phyloP scores from a whole-genome alignment of 306 rosid genomes.

The Quillaja saponaria region DNA sequence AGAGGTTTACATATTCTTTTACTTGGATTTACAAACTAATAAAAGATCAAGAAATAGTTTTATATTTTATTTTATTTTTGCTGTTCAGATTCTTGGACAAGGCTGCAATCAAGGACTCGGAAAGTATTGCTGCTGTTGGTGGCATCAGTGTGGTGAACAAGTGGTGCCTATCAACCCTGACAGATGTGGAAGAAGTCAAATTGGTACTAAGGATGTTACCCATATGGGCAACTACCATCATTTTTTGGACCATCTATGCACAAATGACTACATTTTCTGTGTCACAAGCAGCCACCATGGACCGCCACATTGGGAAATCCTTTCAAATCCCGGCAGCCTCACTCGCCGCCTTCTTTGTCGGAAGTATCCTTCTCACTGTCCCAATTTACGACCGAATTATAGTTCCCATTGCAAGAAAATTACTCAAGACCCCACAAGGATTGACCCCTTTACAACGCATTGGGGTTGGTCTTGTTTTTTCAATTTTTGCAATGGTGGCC shows the following conservation, averaged over 20 bases:
- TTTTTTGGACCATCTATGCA: slow-evolving; percentile 80
- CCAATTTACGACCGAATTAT: slow-evolving; percentile 71
- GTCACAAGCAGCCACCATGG: slow-evolving; percentile 83
- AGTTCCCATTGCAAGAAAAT: slow-evolving; percentile 40
- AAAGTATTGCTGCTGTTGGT: neutral
- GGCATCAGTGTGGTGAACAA: slow-evolving; percentile 30
- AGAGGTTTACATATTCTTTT: too few relatives aligned
- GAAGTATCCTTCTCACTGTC: slow-evolving; percentile 66
- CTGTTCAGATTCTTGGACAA: slow-evolving; percentile 72
- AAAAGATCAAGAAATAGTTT: too few relatives aligned
- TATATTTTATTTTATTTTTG: neutral
- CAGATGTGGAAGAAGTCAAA: slow-evolving; percentile 87
- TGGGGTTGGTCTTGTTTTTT: slow-evolving; percentile 62
- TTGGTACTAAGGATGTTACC: slow-evolving; percentile 68
- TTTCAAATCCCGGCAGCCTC: slow-evolving; percentile 80
- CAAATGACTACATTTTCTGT: slow-evolving; percentile 91
- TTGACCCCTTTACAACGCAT: slow-evolving; percentile 65
- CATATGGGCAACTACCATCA: slow-evolving; percentile 87
- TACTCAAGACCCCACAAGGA: slow-evolving; percentile 56
- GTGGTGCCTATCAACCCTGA: slow-evolving; percentile 68
- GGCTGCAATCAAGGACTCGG: slow-evolving; percentile 59
- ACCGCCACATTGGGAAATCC: slow-evolving; percentile 66
- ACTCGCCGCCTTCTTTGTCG: slow-evolving; percentile 73
- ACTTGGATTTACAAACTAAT: too few relatives aligned
- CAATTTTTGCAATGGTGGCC: slow-evolving; percentile 57